Base-by-base conservation (phyloP, 2,329 filamentous ascomycete species). In the Metarhizium rileyi region DNA sequence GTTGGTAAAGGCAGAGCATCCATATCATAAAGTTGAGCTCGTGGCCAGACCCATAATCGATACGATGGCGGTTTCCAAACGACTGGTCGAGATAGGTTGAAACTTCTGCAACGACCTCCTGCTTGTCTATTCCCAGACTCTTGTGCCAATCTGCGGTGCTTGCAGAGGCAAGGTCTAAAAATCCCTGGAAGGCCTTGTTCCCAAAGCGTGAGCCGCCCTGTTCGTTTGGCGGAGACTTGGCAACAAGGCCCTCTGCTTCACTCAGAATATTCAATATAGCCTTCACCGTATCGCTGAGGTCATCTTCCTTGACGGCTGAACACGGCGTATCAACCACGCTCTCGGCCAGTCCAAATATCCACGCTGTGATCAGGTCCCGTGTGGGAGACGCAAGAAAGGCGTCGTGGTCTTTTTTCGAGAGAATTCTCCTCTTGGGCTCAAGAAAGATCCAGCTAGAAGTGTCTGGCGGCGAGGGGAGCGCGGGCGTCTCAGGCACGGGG, bases 11-110 rank as follows among this genome's bases (percentile, higher is more conserved):
- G 62, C 89, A 95, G n/a, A 98, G 78, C 33, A 97, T 78, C 90
- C 91, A 98, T 63, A 95, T 85, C 66, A 91, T 76, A 69, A 98
- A 97, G 72, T 98, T 97, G 54, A 98, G 78, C 70, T 98, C 93
- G 66, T 98, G 93, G 2, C 93, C 93, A 0, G 90, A 96, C 46
- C 93, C 93, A 66, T 98, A 98, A 70, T 98, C 93, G 61, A 98
- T 93, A 38, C 91, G 81, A 47, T 80, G 79, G 42, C 84, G 79
- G 63, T 95, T 95, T 43, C 93, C 93, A 56, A 97, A 90, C 0
- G 87, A 84, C 61, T 95, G 80, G 55, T 78, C 70, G 30, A 98
- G 76, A 67, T 98, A 98, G 27, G 83, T 81, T 1, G 84, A 84
- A 5, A 86, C 72, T 64, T 98, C 93, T 3, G 76, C 69, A 44